Percentiles rank a stretch among this genome's conserved stretches.
Evolutionary conservation across 2,329 filamentous ascomycete species (phyloP).

Genomic region (Claviceps quebecensis): DNA sequence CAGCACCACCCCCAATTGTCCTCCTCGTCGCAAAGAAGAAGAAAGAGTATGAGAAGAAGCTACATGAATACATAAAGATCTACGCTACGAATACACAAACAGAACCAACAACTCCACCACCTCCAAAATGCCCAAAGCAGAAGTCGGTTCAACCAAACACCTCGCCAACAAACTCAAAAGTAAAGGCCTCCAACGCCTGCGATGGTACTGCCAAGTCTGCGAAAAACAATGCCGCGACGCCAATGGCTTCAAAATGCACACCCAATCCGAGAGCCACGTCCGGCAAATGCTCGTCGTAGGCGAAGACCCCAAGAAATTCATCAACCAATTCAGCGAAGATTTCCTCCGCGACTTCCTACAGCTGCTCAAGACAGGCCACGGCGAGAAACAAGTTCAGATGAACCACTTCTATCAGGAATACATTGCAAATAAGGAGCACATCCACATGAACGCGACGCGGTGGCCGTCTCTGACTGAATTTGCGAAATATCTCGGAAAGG

Average conservation of each 20-base stretch:
- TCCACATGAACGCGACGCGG: conserved; percentile 88
- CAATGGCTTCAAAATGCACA: conserved; percentile 86
- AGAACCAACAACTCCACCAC: neutral
- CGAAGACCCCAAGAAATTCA: conserved; percentile 71
- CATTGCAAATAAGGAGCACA: conserved; percentile 63
- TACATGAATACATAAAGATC: neutral
- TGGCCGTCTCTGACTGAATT: conserved; percentile 86
- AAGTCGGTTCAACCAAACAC: conserved; percentile 82
- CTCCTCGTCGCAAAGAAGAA: neutral
- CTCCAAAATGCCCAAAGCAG: conserved; percentile 70
- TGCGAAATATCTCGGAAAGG: conserved; percentile 69
- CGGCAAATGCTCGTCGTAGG: conserved; percentile 80
- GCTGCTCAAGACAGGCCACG: conserved; percentile 68
- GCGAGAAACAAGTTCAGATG: conserved; percentile 76
- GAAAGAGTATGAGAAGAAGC: neutral
- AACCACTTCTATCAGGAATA: conserved; percentile 96
- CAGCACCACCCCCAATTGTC: neutral
- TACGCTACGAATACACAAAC: neutral
- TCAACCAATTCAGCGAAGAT: conserved; percentile 67
- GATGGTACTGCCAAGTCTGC: conserved; percentile 86
- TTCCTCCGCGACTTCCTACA: conserved; percentile 71
- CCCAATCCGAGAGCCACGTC: conserved; percentile 71
- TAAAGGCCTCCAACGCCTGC: conserved; percentile 61
- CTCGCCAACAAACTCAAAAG: conserved; percentile 83
- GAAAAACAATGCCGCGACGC: conserved; percentile 54